phyloP scores from a whole-genome alignment of 2,329 filamentous ascomycete genomes.

The Colletotrichum shisoi region DNA sequence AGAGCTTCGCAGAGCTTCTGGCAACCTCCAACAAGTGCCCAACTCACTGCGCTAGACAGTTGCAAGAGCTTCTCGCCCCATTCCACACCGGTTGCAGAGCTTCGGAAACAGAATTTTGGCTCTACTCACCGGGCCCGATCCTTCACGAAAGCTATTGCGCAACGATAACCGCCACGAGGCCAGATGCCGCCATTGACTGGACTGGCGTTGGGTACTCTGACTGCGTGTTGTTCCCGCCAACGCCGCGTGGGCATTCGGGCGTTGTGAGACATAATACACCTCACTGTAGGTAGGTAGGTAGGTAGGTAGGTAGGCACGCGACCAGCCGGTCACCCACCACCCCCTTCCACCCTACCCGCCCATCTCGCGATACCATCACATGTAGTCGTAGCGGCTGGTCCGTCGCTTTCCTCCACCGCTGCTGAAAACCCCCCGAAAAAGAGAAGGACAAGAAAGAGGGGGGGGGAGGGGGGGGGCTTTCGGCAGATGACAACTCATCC shows the following conservation, averaged over 20 bases:
- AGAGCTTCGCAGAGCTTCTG: conserved; percentile 30
- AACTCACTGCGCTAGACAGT: conserved; percentile 27
- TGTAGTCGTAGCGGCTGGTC: conserved; percentile 15
- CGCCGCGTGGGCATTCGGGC: conserved; percentile 3
- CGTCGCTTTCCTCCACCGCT: conserved; percentile 1
- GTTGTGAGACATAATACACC: conserved; percentile 27
- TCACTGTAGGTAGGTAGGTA: conserved; percentile 1
- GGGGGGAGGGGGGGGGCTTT: too few relatives aligned
- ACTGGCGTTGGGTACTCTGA: neutral
- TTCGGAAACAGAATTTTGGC: conserved; percentile 20
- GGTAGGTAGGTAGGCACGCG: conserved; percentile 24
- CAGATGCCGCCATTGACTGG: neutral
- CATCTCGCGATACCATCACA: conserved; percentile 34
- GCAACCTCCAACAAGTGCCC: conserved; percentile 26
- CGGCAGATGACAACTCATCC: conserved; percentile 12
- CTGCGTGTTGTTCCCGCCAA: conserved; percentile 5
- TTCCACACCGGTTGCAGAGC: conserved; percentile 18
- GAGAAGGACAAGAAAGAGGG: neutral
- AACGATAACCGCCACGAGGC: neutral
- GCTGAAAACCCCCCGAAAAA: neutral
- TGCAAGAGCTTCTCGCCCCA: conserved; percentile 32
- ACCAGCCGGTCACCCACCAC: conserved; percentile 10
- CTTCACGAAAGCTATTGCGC: neutral
- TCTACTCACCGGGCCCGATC: conserved; percentile 13
- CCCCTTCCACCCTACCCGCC: neutral